These are phyloP conservation scores for Chrysanthemum lavandulifolium DNA, from an alignment of 129 eudicot species.

Conservation along the genomic window DNA sequence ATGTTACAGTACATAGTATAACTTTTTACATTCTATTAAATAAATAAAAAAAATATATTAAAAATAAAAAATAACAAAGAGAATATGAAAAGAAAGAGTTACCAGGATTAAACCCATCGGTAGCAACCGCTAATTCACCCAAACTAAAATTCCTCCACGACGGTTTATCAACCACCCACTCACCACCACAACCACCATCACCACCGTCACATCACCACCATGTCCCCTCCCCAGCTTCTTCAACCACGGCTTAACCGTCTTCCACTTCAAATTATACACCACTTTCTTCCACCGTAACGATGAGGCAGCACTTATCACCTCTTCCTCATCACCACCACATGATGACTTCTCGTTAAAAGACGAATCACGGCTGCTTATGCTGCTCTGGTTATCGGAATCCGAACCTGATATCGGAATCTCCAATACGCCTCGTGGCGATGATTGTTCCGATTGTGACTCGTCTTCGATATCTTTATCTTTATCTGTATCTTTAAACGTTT, in stretches of 20 bases:
- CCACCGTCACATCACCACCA: conserved; percentile 31
- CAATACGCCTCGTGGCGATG: conserved; percentile 73
- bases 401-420: conserved; percentile 56
- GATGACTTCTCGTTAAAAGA: conserved; percentile 38
- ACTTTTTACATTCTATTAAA: no score
- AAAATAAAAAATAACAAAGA: background rate
- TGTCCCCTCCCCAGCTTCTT: conserved; percentile 47
- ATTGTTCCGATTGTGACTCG: conserved; percentile 22
- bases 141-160: conserved; percentile 82
- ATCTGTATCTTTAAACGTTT: conserved; percentile 15
- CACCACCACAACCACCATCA: conserved; percentile 33
- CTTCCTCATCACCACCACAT: background rate
- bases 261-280: conserved; percentile 48
- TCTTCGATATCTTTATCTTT: conserved; percentile 21
- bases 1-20: no score
- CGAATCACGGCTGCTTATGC: conserved; percentile 41
- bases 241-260: conserved; percentile 42
- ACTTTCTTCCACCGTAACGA: conserved; percentile 48
- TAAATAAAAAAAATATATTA: background rate
- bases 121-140: conserved; percentile 69
- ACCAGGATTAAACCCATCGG: conserved; percentile 64
- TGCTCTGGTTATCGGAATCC: conserved; percentile 58
- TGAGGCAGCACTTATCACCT: conserved; percentile 10
- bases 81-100: conserved; percentile 9
- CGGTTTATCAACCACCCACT: conserved; percentile 57